Percentiles rank a stretch among this genome's conserved stretches.
phyloP scores from a whole-genome alignment of 352 stramenopile species.

The Globisporangium lucens region DNA sequence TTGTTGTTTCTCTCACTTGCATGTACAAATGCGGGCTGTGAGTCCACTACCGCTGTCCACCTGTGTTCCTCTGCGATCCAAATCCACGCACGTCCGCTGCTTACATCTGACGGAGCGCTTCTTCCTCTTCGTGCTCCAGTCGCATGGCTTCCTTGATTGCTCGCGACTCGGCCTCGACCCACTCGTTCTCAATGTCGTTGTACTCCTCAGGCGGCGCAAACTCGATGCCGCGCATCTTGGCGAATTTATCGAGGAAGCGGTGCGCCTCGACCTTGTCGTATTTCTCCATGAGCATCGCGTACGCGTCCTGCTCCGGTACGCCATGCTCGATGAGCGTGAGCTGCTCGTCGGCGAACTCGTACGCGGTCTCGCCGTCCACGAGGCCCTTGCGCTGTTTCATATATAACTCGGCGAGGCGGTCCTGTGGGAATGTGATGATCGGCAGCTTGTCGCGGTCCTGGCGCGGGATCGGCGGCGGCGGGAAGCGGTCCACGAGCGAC shows the following conservation, averaged over 20 bases:
- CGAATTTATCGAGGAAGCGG: slow-evolving; percentile 82
- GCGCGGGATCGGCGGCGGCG: slow-evolving; percentile 66
- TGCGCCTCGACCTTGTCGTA: slow-evolving; percentile 81
- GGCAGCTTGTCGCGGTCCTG: slow-evolving; percentile 73
- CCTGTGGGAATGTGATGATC: slow-evolving; percentile 82
- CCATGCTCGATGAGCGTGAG: slow-evolving; percentile 83
- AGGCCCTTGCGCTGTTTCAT: slow-evolving; percentile 68
- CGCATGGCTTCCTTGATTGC: slow-evolving; percentile 86
- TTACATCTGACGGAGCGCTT: slow-evolving; percentile 67
- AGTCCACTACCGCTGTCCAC: not conserved
- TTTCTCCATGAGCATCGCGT: slow-evolving; percentile 77
- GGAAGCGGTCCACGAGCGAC: slow-evolving; percentile 71
- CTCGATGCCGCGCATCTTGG: slow-evolving; percentile 72
- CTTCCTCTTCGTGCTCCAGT: slow-evolving; percentile 78
- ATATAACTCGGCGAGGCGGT: slow-evolving; percentile 81
- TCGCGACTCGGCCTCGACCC: slow-evolving; percentile 73
- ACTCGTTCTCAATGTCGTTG: slow-evolving; percentile 78
- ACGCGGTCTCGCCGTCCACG: slow-evolving; percentile 75
- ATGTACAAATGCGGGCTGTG: not conserved
- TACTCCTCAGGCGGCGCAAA: slow-evolving; percentile 77
- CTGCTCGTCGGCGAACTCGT: slow-evolving; percentile 86
- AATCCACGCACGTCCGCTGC: not conserved
- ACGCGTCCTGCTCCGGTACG: slow-evolving; percentile 76
- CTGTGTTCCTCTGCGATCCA: not conserved
- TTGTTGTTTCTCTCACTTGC: not conserved